phyloP scores from a whole-genome alignment of 2,329 filamentous ascomycete genomes.

The Aspergillus chevalieri region DNA sequence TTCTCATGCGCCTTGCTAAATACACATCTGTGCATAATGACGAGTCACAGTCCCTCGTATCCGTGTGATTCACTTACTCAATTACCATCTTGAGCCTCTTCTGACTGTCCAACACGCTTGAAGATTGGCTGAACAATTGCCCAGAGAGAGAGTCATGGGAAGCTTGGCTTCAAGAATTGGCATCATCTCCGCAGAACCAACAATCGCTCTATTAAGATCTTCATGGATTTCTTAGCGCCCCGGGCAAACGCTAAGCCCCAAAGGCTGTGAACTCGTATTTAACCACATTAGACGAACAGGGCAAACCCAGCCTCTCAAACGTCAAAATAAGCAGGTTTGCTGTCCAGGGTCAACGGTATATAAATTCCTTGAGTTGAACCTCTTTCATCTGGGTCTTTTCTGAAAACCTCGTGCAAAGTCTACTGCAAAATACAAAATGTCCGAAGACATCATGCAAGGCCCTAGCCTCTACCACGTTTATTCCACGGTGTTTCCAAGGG shows the following conservation, averaged over 20 bases:
- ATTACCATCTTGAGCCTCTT: no score
- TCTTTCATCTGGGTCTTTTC: no score
- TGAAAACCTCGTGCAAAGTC: no score
- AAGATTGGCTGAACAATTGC: neutral
- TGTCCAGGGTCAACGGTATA: no score
- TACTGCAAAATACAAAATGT: neutral
- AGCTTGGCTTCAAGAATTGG: neutral
- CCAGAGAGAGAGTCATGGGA: neutral
- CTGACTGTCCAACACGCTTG: no score
- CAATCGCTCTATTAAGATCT: neutral
- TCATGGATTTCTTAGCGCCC: neutral
- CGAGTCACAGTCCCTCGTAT: no score
- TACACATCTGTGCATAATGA: no score
- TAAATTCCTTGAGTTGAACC: no score
- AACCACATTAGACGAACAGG: neutral
- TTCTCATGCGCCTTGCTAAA: no score
- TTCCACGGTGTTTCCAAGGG: constrained; percentile 13
- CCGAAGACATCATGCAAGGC: neutral
- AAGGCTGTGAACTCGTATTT: neutral
- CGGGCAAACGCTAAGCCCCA: neutral
- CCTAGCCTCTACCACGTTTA: constrained; percentile 18
- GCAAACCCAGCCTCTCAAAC: neutral
- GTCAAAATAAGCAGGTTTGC: no score
- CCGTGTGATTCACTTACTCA: no score
- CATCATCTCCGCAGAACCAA: no score